phyloP scores from a whole-genome alignment of 2,329 filamentous ascomycete genomes.

The Hypoxylon sp. region DNA sequence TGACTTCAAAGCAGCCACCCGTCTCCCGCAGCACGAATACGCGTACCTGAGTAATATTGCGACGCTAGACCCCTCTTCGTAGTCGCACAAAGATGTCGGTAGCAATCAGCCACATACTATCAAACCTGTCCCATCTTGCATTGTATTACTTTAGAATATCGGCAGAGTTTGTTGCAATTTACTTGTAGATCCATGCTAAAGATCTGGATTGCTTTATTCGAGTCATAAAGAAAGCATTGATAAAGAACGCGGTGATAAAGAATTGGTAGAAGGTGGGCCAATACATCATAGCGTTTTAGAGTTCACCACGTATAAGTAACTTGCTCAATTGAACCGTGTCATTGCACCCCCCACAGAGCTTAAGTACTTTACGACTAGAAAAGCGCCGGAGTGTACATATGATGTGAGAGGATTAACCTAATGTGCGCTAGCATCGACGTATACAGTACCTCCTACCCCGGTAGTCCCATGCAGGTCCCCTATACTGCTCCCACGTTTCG shows the following conservation, averaged over 20 bases:
- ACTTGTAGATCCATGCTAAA: background rate
- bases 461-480: slow-evolving; percentile 17
- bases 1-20: slow-evolving; percentile 31
- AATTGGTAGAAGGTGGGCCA: background rate
- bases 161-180: slow-evolving; percentile 5
- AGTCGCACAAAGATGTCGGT: slow-evolving; percentile 9
- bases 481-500: slow-evolving; percentile 24
- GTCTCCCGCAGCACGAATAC: slow-evolving; percentile 8
- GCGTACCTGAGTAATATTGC: slow-evolving; percentile 9
- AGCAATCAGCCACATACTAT: slow-evolving; percentile 11
- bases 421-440: slow-evolving; percentile 15
- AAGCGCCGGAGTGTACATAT: slow-evolving; percentile 5
- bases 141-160: slow-evolving; percentile 19
- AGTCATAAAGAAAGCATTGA: background rate
- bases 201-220: background rate
- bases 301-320: slow-evolving; percentile 17
- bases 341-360: slow-evolving; percentile 7
- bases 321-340: slow-evolving; percentile 17
- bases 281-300: slow-evolving; percentile 3
- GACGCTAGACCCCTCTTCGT: slow-evolving; percentile 15
- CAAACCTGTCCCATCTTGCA: slow-evolving; percentile 15
- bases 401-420: slow-evolving; percentile 13
- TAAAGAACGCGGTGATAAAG: background rate
- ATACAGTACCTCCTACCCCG: slow-evolving; percentile 9
- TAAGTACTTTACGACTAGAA: slow-evolving; percentile 1